Evolutionary conservation across 495 filamentous ascomycete genomes (phyloP).

Genomic region (Chaetomium fimeti): DNA sequence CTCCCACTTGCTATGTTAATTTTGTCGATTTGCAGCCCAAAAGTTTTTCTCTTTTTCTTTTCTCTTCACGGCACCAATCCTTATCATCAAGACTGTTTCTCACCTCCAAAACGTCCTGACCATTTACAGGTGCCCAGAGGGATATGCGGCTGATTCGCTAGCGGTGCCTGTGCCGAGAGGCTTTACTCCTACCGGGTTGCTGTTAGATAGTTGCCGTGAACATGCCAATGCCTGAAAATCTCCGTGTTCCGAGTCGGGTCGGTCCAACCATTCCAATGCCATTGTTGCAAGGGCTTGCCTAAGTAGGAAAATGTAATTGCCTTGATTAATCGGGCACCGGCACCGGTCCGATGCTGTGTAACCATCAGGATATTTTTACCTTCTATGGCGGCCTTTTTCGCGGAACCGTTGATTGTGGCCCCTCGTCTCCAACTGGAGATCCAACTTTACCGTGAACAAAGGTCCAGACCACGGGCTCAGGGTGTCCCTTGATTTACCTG

Average conservation of each 20-base stretch:
- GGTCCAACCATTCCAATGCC: not conserved
- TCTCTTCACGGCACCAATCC: slow-evolving; percentile 49
- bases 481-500: not conserved
- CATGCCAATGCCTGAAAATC: slow-evolving; percentile 25
- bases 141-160: slow-evolving; percentile 53
- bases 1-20: slow-evolving; percentile 5
- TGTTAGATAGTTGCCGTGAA: slow-evolving; percentile 57
- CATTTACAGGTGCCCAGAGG: slow-evolving; percentile 54
- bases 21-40: slow-evolving; percentile 14
- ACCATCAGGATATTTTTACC: too few relatives aligned
- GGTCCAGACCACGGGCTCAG: not conserved
- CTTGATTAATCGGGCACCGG: not conserved
- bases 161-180: slow-evolving; percentile 44
- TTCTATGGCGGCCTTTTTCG: too few relatives aligned
- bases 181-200: slow-evolving; percentile 40
- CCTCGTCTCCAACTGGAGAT: too few relatives aligned
- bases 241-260: not conserved
- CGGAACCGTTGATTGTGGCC: too few relatives aligned
- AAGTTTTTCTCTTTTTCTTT: slow-evolving; percentile 23
- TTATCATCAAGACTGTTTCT: slow-evolving; percentile 52
- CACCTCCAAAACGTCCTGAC: slow-evolving; percentile 46
- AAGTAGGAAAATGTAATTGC: not conserved
- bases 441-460: too few relatives aligned
- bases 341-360: not conserved
- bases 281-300: not conserved